Conservation (phyloP, 225 moss, liverwort and hornwort genomes). For the Takakia lepidozioides region DNA sequence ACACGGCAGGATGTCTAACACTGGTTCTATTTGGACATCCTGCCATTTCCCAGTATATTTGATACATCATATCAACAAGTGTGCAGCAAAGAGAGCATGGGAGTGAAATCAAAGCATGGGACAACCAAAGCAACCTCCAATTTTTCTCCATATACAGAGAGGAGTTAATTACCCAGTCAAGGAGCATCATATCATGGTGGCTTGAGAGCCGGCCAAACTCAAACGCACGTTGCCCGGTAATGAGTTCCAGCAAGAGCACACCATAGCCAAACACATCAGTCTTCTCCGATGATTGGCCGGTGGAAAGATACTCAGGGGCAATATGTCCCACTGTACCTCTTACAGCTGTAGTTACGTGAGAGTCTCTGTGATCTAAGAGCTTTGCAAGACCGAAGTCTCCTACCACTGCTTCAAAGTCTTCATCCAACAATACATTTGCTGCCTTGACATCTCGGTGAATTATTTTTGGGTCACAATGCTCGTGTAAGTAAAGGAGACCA, state of each 20-base stretch:
- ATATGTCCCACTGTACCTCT: constrained; percentile 94
- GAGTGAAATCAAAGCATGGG: no score
- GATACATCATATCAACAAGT: no score
- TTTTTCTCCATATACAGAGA: no score
- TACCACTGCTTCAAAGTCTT: constrained; percentile 92
- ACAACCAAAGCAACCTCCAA: neutral
- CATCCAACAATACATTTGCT: constrained; percentile 80
- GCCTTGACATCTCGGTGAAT: constrained; percentile 97
- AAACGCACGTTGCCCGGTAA: constrained; percentile 88
- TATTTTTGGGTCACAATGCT: constrained; percentile 93
- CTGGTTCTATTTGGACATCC: no score
- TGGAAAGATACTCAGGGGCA: constrained; percentile 91
- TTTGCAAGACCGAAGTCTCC: constrained; percentile 95
- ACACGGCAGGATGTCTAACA: no score
- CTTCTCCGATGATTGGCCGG: constrained; percentile 97
- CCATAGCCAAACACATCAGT: constrained; percentile 93
- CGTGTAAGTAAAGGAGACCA: constrained; percentile 82
- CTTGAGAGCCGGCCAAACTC: constrained; percentile 74
- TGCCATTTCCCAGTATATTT: no score
- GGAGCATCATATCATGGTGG: constrained; percentile 85
- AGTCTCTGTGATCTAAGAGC: constrained; percentile 81
- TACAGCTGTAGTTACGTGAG: constrained; percentile 88
- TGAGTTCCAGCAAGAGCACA: constrained; percentile 83
- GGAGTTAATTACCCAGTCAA: constrained; percentile 68
- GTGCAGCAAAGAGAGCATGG: no score